Percentiles rank a stretch among this genome's conserved stretches.
Conservation (phyloP, 192 early-diverging fungal species). For the Ambispora gerdemannii region DNA sequence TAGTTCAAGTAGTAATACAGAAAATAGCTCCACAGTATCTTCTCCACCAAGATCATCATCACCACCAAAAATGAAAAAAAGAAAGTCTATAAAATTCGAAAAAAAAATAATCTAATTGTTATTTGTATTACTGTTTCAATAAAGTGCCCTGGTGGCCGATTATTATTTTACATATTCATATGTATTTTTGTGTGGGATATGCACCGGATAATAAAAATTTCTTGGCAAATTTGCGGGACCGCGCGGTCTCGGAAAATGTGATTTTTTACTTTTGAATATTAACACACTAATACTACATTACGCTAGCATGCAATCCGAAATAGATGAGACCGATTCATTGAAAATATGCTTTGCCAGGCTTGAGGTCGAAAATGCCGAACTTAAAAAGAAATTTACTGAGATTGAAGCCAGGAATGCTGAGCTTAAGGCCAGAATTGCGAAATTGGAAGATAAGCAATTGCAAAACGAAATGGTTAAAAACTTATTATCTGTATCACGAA, state of each 20-base stretch:
- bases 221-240: neutral
- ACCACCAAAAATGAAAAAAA: neutral
- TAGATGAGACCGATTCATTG: neutral
- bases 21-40: neutral
- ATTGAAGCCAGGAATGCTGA: conserved; percentile 5
- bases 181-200: too few species aligned
- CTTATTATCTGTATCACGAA: neutral
- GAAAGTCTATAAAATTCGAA: neutral
- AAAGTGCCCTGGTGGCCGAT: too few species aligned
- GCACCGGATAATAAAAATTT: neutral
- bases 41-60: neutral
- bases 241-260: neutral
- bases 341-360: neutral
- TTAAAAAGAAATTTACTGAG: too few species aligned
- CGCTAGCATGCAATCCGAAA: too few species aligned
- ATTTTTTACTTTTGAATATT: neutral
- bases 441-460: neutral
- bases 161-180: too few species aligned
- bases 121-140: neutral
- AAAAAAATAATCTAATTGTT: neutral
- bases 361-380: neutral
- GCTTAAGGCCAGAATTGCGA: too few species aligned
- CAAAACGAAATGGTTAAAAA: neutral
- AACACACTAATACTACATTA: too few species aligned
- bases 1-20: neutral